phyloP scores from a whole-genome alignment of 352 stramenopile genomes.

The Hyaloperonospora brassicae region DNA sequence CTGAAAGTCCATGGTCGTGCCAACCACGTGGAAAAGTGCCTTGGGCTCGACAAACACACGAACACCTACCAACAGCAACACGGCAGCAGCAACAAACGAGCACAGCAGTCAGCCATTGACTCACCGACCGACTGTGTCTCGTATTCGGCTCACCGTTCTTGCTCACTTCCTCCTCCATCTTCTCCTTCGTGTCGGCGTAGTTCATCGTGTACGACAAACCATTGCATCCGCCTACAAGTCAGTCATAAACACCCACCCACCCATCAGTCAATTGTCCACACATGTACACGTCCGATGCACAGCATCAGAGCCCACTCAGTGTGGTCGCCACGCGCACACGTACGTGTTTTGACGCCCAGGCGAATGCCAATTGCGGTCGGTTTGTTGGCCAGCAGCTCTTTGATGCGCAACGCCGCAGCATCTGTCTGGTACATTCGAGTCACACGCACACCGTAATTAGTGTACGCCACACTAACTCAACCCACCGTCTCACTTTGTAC shows the following conservation, averaged over 20 bases:
- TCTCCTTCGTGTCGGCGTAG: slow-evolving; percentile 93
- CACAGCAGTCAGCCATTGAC: slow-evolving; percentile 5
- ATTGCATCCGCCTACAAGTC: slow-evolving; percentile 91
- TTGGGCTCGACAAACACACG: slow-evolving; percentile 98
- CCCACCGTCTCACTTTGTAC: not conserved
- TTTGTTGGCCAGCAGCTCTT: slow-evolving; percentile 77
- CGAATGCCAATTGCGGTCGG: slow-evolving; percentile 91
- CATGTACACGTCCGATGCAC: not conserved
- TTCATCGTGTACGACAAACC: slow-evolving; percentile 98
- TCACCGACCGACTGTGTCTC: not conserved
- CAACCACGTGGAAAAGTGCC: slow-evolving; percentile 97
- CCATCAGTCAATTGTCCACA: slow-evolving; percentile 3
- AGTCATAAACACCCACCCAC: not conserved
- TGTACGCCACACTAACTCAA: slow-evolving; percentile 3
- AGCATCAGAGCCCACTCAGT: slow-evolving; percentile 3
- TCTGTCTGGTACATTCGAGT: slow-evolving; percentile 55
- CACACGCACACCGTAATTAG: slow-evolving; percentile 4
- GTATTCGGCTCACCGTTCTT: slow-evolving; percentile 53
- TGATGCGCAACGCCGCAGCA: slow-evolving; percentile 79
- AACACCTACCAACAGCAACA: slow-evolving; percentile 53
- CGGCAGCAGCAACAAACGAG: slow-evolving; percentile 1
- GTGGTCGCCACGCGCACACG: slow-evolving; percentile 12
- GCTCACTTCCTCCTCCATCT: slow-evolving; percentile 91
- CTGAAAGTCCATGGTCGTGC: slow-evolving; percentile 97
- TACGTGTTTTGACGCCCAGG: slow-evolving; percentile 91